These are phyloP conservation scores for Hemerocallis citrina DNA, from an alignment of 106 monocot species.

Conservation along the genomic window DNA sequence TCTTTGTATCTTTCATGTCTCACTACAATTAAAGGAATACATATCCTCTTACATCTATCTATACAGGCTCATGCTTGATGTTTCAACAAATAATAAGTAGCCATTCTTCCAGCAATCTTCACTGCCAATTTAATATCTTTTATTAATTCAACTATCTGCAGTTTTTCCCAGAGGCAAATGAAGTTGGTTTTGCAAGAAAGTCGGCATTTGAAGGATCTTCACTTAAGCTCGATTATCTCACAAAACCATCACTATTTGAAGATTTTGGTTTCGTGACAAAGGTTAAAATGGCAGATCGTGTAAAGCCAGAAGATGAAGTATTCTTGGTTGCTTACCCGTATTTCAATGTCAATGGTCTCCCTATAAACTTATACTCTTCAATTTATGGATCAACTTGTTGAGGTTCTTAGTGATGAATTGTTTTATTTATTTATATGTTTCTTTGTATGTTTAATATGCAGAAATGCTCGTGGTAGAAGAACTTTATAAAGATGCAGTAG, in stretches of 20 bases:
- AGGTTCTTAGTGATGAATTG: background rate
- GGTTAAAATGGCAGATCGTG: conserved; percentile 82
- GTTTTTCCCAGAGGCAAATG: conserved; percentile 98
- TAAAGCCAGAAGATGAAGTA: conserved; percentile 73
- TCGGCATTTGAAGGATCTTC: conserved; percentile 59
- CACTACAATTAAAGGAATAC: too few species aligned
- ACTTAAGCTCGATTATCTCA: conserved; percentile 86
- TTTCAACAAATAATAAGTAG: too few species aligned
- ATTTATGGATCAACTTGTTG: background rate
- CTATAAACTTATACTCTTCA: background rate
- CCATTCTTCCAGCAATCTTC: too few species aligned
- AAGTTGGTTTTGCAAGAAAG: conserved; percentile 83
- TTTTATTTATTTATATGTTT: too few species aligned
- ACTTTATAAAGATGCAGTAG: conserved; percentile 75
- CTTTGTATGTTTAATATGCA: too few species aligned
- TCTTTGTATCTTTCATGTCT: too few species aligned
- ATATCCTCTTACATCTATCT: too few species aligned
- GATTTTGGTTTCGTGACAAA: conserved; percentile 85
- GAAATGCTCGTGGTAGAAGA: conserved; percentile 99
- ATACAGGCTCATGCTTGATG: too few species aligned
- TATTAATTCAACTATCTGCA: conserved; percentile 22
- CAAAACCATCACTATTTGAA: conserved; percentile 89
- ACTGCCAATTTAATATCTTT: too few species aligned
- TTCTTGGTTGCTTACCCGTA: conserved; percentile 96
- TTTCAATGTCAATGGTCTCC: conserved; percentile 93